These are phyloP conservation scores for Ophiostoma piceae DNA, from an alignment of 2,329 filamentous ascomycete species.

Conservation along the genomic window DNA sequence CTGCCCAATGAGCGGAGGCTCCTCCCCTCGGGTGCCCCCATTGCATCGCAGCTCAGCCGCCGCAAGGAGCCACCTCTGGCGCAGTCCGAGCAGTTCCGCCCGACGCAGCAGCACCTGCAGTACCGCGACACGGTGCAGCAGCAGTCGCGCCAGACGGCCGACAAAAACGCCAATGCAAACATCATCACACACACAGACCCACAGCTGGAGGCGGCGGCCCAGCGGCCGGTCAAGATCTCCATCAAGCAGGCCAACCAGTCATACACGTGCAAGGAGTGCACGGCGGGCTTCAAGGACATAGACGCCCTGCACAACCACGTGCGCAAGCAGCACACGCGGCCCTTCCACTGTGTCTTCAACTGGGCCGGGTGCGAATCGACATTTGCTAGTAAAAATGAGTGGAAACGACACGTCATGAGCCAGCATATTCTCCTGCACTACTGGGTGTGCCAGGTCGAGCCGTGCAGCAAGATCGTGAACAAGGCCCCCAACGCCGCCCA, in stretches of 20 bases:
- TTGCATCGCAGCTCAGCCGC: background rate
- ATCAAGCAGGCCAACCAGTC: slow-evolving; percentile 26
- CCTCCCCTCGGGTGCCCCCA: slow-evolving; percentile 19
- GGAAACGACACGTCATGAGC: slow-evolving; percentile 82
- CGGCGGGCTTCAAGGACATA: slow-evolving; percentile 43
- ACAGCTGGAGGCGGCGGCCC: slow-evolving; percentile 22
- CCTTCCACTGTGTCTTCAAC: slow-evolving; percentile 72
- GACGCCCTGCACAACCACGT: slow-evolving; percentile 45
- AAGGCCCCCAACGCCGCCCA: slow-evolving; percentile 20
- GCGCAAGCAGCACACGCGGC: slow-evolving; percentile 51
- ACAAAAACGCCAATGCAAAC: background rate
- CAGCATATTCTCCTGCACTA: slow-evolving; percentile 73
- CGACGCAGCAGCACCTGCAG: background rate
- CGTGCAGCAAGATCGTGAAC: slow-evolving; percentile 41
- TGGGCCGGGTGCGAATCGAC: slow-evolving; percentile 69
- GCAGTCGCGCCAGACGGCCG: background rate
- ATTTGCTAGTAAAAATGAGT: slow-evolving; percentile 86
- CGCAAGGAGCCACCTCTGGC: slow-evolving; percentile 1
- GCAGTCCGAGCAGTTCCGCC: background rate
- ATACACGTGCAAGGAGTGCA: slow-evolving; percentile 37
- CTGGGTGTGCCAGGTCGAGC: slow-evolving; percentile 69
- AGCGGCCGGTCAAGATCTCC: slow-evolving; percentile 28
- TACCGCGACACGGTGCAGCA: slow-evolving; percentile 11
- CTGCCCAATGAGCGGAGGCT: slow-evolving; percentile 27
- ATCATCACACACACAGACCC: background rate